Base-by-base conservation (phyloP, 2,329 filamentous ascomycete genomes). In the Talaromyces sp. region DNA sequence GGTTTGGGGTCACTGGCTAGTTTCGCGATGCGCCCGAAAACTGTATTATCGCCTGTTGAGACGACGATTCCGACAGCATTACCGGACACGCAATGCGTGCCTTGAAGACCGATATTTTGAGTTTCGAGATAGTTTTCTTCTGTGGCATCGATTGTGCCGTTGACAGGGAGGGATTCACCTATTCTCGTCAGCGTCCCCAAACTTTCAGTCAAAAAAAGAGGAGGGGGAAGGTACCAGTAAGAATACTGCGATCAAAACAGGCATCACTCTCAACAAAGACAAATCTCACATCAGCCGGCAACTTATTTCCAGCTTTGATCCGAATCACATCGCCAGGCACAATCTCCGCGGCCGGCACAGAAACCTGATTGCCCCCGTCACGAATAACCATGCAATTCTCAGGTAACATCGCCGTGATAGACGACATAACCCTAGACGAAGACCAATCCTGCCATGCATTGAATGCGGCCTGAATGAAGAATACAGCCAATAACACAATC, bases 331-430 rank as follows among this genome's bases (percentile, higher is more conserved):
- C 88, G 19, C 88, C 88, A 0, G 87, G 88, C 0, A 91, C 87
- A 25, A 92, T 77, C 9, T 89, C 82, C 0, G 75, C 69, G 0
- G 84, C 84, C 2, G 76, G 71, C 3, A 84, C 73, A 15, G 75
- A 78, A 1, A 75, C 66, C 61, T 81, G 76, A 3, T 69, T 66
- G 0, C 43, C 43, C 1, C 84, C 81, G 62, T 89, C 82, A 19
- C 88, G 82, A 6, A 88, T 73, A 7, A 88, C 79, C 25, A 85
- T 75, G 64, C 86, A 89, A 59, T 84, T 79, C 64, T 90, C 88
- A 0, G 89, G 89, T n/a, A 92, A 78, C 88, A 92, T 89, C 17
- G 82, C 86, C 50, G 86, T 89, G 68, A 92, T 92, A 0, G 87
- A 89, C 17, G 84, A 83, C 89, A 92, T 92, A 57, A 91, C 88